phyloP scores from a whole-genome alignment of 495 filamentous ascomycete species.

The Neurospora sublineolata region DNA sequence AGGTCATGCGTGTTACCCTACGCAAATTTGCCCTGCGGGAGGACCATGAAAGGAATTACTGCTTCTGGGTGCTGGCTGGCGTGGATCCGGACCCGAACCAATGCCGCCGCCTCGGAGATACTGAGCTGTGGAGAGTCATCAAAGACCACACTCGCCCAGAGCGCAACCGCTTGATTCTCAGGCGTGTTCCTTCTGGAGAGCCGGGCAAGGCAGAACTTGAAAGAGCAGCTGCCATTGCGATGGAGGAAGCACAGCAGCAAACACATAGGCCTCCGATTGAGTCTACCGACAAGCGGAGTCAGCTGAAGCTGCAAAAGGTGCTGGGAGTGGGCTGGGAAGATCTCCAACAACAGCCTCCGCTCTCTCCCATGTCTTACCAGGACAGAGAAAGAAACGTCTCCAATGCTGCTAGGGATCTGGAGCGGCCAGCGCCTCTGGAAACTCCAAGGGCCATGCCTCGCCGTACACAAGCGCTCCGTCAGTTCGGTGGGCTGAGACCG shows the following conservation, averaged over 20 bases:
- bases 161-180: slow-evolving; percentile 76
- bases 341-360: slow-evolving; percentile 55
- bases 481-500: slow-evolving; percentile 81
- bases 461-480: slow-evolving; percentile 48
- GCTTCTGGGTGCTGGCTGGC: slow-evolving; percentile 73
- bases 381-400: slow-evolving; percentile 55
- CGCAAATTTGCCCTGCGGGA: slow-evolving; percentile 70
- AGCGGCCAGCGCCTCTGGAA: slow-evolving; percentile 42
- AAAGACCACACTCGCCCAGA: slow-evolving; percentile 63
- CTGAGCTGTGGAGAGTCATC: slow-evolving; percentile 77
- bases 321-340: slow-evolving; percentile 76
- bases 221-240: slow-evolving; percentile 69
- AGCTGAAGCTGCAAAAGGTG: slow-evolving; percentile 69
- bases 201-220: slow-evolving; percentile 71
- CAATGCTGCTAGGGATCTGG: slow-evolving; percentile 46
- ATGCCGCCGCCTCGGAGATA: slow-evolving; percentile 69
- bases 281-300: slow-evolving; percentile 51
- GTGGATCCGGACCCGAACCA: slow-evolving; percentile 66
- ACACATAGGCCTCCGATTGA: slow-evolving; percentile 55
- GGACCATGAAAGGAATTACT: slow-evolving; percentile 67
- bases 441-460: slow-evolving; percentile 36
- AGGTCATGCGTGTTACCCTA: slow-evolving; percentile 75
- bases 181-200: slow-evolving; percentile 78
- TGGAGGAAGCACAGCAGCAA: slow-evolving; percentile 68
- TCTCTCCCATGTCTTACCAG: slow-evolving; percentile 61